Evolutionary conservation across 2,329 filamentous ascomycete species (phyloP), one percentile per base, ranked within the genome.

Genomic region (Lachnellula hyalina): DNA sequence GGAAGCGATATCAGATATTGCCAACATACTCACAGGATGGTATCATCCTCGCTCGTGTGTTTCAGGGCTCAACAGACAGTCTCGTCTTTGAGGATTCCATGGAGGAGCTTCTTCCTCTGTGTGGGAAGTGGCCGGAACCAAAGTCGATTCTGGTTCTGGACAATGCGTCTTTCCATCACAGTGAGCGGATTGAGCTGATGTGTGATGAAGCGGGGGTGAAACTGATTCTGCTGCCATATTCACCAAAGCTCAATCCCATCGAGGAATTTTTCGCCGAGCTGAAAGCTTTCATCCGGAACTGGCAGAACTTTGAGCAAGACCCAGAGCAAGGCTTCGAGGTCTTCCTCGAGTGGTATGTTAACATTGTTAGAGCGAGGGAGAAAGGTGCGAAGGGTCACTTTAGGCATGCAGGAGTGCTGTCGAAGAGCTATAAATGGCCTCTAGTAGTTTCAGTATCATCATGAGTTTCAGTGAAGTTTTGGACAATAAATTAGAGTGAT

Each of bases 141-240:
- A 69, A 68, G 48, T 72, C 66, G n/a, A 66, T 72, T 25, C 58
- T 72, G 8, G 54, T 71, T 17, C 70, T 72, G 61, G 69, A 72
- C 49, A 71, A 71, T 58, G 66, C 66, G 15, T 68, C 66, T n/a
- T 67, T 67, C 50, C 64, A 72, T 60, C 53, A 60, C 34, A 65
- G 55, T 36, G 60, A 61, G 15, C 55, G 52, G 38, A 61, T 69
- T 11, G 15, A 52, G 50, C 53, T 67, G 52, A 55, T 70, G 56
- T 70, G 58, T 41, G 15, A 41, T 36, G 51, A 61, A 23, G 56
- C 61, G 40, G 47, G 58, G n/a, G 52, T 60, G 38, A 60, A 56
- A 34, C 21, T 60, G 32, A 21, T 58, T 45, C 32, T 58, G 42
- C 51, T 53, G n/a, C 58, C 53, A 25, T 58, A 58, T 36, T 60